Evolutionary conservation across 495 filamentous ascomycete genomes (phyloP), one percentile per base, ranked within the genome.

Genomic region (Annulohypoxylon moriforme): DNA sequence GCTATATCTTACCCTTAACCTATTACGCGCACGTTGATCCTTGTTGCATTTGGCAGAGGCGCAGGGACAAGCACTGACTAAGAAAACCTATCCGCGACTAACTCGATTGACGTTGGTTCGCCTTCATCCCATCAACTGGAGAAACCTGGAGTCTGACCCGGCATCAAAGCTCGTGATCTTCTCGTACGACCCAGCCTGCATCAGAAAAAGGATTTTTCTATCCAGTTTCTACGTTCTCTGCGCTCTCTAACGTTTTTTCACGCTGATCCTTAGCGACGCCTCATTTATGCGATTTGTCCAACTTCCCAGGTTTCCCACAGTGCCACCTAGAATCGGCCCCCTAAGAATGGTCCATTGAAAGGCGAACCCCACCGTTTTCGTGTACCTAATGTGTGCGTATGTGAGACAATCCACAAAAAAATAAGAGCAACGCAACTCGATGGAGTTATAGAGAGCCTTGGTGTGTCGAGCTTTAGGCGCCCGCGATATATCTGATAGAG

Each of bases 401-500:
- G 65, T 60, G 46, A 61, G 56, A 55, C 33, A 68, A 70, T 70
- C 67, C 71, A 73, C 67, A 49, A 69, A 73, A 70, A 67, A 58
- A 31, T 13, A 68, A 58, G 60, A 69, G 53, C 52, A 59, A 27
- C 36, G 55, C 50, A 16, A 40, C 27, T 68, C 52, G 31, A 59
- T 67, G 65, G 50, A 46, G 33, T 69, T 46, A 36, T 66, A 71
- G 62, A 62, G 10, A 38, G 16, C 24, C 40, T 50, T 62, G 34
- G 40, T 24, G 40, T 20, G 11, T 60, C 46, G 38, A 70, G 53
- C 55, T 36, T 65, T 60, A 46, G 46, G 44, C 38, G 31, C 36
- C 55, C 31, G 44, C 53, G 25, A 65, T 25, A 33, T 44, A 44
- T 44, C 40, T 44, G 16, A 58, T 60, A 70, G 24, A 53, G 31